Evolutionary conservation across 768 basidiomycete species (phyloP).

Genomic region (Ramaria sp.): DNA sequence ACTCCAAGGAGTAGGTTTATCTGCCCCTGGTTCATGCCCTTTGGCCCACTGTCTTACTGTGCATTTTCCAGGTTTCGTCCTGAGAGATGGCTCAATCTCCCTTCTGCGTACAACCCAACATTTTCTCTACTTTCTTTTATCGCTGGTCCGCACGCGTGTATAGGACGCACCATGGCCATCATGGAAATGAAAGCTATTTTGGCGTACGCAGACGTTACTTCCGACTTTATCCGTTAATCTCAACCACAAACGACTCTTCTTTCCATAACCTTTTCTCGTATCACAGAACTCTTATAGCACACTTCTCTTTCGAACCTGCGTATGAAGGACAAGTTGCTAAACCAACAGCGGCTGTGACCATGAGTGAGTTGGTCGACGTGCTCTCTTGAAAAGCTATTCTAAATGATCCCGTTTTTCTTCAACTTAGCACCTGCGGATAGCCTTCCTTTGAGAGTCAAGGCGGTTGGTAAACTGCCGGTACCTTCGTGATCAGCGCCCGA

Average conservation of each 20-base stretch:
- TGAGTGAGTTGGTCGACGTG: constrained; percentile 25
- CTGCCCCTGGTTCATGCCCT: background rate
- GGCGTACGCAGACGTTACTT: constrained; percentile 9
- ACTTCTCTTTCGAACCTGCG: constrained; percentile 35
- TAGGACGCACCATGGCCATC: constrained; percentile 37
- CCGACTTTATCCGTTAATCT: too few species aligned
- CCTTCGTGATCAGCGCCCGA: background rate
- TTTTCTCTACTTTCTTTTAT: constrained; percentile 33
- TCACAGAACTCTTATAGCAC: constrained; percentile 27
- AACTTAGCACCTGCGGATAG: constrained; percentile 14
- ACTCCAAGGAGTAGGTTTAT: constrained; percentile 33
- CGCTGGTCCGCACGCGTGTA: constrained; percentile 34
- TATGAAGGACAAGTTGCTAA: constrained; percentile 29
- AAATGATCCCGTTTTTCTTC: background rate
- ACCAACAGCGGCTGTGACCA: constrained; percentile 34
- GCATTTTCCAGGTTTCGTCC: constrained; percentile 29
- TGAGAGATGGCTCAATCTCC: constrained; percentile 33
- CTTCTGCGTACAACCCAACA: constrained; percentile 23
- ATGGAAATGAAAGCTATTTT: constrained; percentile 36
- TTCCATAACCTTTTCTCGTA: background rate
- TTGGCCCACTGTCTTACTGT: background rate
- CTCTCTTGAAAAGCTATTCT: background rate
- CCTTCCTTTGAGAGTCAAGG: constrained; percentile 15
- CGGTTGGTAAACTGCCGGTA: constrained; percentile 3
- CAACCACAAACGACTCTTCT: too few species aligned